Percentiles rank a stretch among this genome's conserved stretches.
Conservation (phyloP, 2,329 filamentous ascomycete species). For the Cercospora beticola region DNA sequence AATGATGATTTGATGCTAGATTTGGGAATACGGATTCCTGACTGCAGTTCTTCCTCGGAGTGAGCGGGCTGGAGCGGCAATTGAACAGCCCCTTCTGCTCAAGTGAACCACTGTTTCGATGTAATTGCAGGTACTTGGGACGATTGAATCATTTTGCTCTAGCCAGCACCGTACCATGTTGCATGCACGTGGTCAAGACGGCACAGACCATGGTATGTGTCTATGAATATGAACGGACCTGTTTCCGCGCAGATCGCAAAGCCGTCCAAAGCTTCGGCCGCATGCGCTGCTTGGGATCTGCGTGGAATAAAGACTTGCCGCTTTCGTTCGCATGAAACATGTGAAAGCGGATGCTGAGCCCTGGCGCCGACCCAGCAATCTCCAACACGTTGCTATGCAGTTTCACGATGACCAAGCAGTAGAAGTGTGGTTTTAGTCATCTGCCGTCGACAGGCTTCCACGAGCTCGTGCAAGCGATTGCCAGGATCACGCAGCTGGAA, state of each 20-base stretch:
- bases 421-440: conserved; percentile 6
- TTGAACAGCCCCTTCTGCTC: background rate
- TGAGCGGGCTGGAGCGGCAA: background rate
- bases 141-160: background rate
- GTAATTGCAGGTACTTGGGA: background rate
- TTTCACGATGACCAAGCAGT: background rate
- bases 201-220: background rate
- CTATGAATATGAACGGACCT: background rate
- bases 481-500: conserved; percentile 4
- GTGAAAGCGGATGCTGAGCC: background rate
- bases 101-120: background rate
- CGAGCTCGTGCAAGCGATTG: conserved; percentile 9
- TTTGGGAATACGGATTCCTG: background rate
- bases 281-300: background rate
- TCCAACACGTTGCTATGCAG: background rate
- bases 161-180: background rate
- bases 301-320: conserved; percentile 1
- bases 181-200: background rate
- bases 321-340: conserved; percentile 3
- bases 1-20: background rate
- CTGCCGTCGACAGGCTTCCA: conserved; percentile 12
- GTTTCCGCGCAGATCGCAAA: conserved; percentile 1
- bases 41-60: background rate
- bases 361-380: background rate
- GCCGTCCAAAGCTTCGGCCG: conserved; percentile 9